Evolutionary conservation across 2,329 filamentous ascomycete species (phyloP).

Genomic region (Fusarium sterilihyphosum): DNA sequence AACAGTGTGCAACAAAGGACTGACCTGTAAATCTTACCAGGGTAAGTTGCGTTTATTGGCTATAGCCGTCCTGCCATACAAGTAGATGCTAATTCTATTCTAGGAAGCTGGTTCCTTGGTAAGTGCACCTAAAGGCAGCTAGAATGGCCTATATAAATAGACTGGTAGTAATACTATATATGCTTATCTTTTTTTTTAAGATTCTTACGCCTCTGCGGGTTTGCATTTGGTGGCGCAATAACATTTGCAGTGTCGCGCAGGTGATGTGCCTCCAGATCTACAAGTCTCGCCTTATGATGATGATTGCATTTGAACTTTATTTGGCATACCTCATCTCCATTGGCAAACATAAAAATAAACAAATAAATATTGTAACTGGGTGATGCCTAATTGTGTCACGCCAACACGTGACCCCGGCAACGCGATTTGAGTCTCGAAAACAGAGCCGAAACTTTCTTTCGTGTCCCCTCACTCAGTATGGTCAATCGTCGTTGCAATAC

Average conservation of each 20-base stretch:
- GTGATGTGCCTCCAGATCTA: neutral
- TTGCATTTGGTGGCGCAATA: neutral
- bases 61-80: neutral
- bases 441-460: neutral
- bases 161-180: neutral
- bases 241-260: neutral
- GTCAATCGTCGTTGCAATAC: neutral
- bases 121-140: neutral
- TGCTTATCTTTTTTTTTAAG: neutral
- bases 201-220: neutral
- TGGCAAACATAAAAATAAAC: neutral
- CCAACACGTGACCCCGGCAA: neutral
- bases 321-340: neutral
- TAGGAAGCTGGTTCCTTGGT: neutral
- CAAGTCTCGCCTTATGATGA: no score
- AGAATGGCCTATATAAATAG: neutral
- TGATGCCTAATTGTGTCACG: neutral
- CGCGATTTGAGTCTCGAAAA: neutral
- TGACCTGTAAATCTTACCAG: neutral
- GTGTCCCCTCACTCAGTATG: neutral
- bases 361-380: neutral
- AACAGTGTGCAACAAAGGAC: neutral
- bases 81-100: neutral
- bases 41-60: neutral
- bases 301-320: neutral